These are phyloP conservation scores for Fusarium stilboides DNA, from an alignment of 2,329 filamentous ascomycete genomes.

Conservation along the genomic window DNA sequence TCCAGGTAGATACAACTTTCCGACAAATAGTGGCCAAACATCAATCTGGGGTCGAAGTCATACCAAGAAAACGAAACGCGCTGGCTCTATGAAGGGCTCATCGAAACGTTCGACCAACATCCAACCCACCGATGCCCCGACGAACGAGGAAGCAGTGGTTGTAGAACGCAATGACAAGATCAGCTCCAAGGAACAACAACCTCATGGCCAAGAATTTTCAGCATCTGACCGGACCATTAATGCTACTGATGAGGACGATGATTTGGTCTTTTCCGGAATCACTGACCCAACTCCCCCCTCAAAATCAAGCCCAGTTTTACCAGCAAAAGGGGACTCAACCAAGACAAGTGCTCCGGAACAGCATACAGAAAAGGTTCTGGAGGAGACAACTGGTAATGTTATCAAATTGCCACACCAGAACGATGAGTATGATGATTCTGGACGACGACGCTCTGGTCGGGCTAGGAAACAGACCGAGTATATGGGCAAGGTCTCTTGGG, in stretches of 20 bases:
- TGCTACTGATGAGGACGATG: conserved; percentile 48
- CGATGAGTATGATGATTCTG: conserved; percentile 23
- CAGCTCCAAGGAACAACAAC: neutral
- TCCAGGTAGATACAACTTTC: conserved; percentile 53
- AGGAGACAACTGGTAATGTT: conserved; percentile 6
- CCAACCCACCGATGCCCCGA: neutral
- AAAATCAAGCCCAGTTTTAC: neutral
- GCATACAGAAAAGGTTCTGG: neutral
- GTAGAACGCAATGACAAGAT: conserved; percentile 7
- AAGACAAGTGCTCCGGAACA: neutral
- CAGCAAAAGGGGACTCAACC: neutral
- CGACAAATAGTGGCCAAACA: conserved; percentile 49
- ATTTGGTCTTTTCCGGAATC: conserved; percentile 32
- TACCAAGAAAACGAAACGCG: conserved; percentile 32
- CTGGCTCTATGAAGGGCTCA: conserved; percentile 37
- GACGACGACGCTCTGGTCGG: conserved; percentile 48
- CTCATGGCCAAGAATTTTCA: neutral
- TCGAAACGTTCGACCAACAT: conserved; percentile 10
- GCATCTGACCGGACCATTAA: conserved; percentile 15
- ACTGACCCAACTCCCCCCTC: neutral
- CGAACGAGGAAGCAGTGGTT: conserved; percentile 9
- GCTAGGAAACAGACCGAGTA: conserved; percentile 51
- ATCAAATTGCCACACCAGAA: neutral
- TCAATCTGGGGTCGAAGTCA: conserved; percentile 55
- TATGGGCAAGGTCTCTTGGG: conserved; percentile 52